Evolutionary conservation across 2,329 filamentous ascomycete genomes (phyloP).

Genomic region (Zopfia rhizophila): DNA sequence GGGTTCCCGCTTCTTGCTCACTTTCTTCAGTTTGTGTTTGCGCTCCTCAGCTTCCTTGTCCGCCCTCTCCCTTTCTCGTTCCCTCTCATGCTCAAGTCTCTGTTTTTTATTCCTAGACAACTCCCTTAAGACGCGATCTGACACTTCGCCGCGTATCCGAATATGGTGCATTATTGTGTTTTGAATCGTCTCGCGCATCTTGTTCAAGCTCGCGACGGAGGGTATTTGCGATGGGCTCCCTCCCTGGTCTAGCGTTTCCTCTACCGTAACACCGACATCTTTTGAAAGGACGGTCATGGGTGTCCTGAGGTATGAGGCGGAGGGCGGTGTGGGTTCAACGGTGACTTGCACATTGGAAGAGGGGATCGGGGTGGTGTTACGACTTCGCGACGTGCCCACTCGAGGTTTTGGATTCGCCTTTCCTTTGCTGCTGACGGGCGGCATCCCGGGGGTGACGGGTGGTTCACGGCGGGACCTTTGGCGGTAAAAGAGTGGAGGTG

Average conservation of each 20-base stretch:
- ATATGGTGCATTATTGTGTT: slow-evolving; percentile 58
- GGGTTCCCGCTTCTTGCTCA: slow-evolving; percentile 82
- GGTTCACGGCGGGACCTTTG: no score
- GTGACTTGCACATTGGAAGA: slow-evolving; percentile 60
- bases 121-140: slow-evolving; percentile 78
- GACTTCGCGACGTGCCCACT: slow-evolving; percentile 64
- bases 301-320: slow-evolving; percentile 72
- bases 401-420: slow-evolving; percentile 64
- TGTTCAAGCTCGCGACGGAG: slow-evolving; percentile 71
- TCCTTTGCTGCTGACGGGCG: slow-evolving; percentile 53
- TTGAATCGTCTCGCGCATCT: slow-evolving; percentile 73
- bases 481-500: slow-evolving; percentile 20
- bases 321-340: slow-evolving; percentile 44
- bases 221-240: slow-evolving; percentile 63
- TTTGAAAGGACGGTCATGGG: slow-evolving; percentile 63
- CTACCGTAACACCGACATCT: slow-evolving; percentile 69
- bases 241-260: slow-evolving; percentile 74
- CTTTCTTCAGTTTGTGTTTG: slow-evolving; percentile 60
- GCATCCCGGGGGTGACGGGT: slow-evolving; percentile 37
- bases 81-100: slow-evolving; percentile 63
- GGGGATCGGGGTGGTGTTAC: slow-evolving; percentile 79
- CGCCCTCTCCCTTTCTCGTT: slow-evolving; percentile 61
- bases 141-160: slow-evolving; percentile 68
- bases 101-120: slow-evolving; percentile 74
- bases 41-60: slow-evolving; percentile 63